Conservation (phyloP, 2,329 filamentous ascomycete genomes). For the Sarocladium kiliense region DNA sequence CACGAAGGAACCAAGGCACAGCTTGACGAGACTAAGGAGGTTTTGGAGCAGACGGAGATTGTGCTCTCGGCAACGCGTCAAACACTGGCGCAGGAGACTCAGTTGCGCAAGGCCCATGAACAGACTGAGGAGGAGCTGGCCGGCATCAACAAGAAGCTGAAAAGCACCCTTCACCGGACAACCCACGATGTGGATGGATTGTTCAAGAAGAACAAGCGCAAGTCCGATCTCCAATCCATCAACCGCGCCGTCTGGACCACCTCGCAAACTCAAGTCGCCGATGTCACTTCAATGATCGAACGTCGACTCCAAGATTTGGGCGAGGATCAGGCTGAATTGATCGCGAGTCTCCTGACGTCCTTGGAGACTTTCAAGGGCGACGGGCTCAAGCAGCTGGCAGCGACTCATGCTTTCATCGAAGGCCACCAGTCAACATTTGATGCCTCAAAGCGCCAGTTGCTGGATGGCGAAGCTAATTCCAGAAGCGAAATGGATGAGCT, state of each 20-base stretch:
- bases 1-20: conserved; percentile 69
- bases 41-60: conserved; percentile 83
- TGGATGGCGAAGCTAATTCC: conserved; percentile 61
- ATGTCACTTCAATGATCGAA: conserved; percentile 75
- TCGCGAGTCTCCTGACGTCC: conserved; percentile 60
- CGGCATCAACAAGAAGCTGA: conserved; percentile 66
- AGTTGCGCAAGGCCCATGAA: conserved; percentile 77
- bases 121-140: conserved; percentile 75
- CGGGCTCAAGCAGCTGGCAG: conserved; percentile 66
- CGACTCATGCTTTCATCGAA: conserved; percentile 65
- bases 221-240: conserved; percentile 73
- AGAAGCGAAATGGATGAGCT: conserved; percentile 87
- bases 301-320: conserved; percentile 68
- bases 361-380: conserved; percentile 73
- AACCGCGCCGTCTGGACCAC: conserved; percentile 77
- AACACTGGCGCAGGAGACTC: conserved; percentile 72
- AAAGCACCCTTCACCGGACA: conserved; percentile 72
- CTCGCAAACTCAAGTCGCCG: conserved; percentile 68
- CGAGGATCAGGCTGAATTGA: conserved; percentile 64
- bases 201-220: conserved; percentile 80
- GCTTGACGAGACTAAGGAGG: conserved; percentile 73
- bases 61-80: conserved; percentile 73
- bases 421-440: conserved; percentile 64
- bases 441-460: conserved; percentile 61
- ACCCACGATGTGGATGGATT: conserved; percentile 76